A percentile compares a stretch with the other conserved stretches of the same genome.
Conservation (phyloP, 164 flowering plant genomes). For the Macadamia tetraphylla region DNA sequence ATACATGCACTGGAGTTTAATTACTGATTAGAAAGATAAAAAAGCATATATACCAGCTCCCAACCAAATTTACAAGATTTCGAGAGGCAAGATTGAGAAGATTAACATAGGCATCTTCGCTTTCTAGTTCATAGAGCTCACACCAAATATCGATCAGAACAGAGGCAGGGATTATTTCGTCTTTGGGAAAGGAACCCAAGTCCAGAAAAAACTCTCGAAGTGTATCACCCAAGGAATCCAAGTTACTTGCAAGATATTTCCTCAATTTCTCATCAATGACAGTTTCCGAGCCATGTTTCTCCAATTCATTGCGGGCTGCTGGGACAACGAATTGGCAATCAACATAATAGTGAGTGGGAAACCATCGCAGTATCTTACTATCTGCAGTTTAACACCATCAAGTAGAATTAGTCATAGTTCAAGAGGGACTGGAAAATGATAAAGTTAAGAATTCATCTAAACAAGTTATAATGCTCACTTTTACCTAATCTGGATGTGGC, state of each 20-base stretch:
- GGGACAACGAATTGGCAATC: slow-evolving; percentile 29
- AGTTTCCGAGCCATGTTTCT: neutral
- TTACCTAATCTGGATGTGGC: no score
- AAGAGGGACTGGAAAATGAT: no score
- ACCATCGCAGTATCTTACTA: slow-evolving; percentile 30
- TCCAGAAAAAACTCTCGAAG: slow-evolving; percentile 44
- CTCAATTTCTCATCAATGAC: slow-evolving; percentile 19
- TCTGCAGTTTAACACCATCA: slow-evolving; percentile 22
- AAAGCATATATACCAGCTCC: slow-evolving; percentile 10
- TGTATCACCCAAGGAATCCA: slow-evolving; percentile 21
- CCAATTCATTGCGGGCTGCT: slow-evolving; percentile 25
- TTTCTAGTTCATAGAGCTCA: slow-evolving; percentile 38
- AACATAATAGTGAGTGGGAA: slow-evolving; percentile 36
- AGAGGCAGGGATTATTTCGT: slow-evolving; percentile 52
- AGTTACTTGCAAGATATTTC: slow-evolving; percentile 23
- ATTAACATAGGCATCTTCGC: slow-evolving; percentile 55
- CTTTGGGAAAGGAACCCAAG: slow-evolving; percentile 63
- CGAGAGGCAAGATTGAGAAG: slow-evolving; percentile 56
- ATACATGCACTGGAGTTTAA: no score
- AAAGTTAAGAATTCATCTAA: neutral
- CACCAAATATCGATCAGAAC: slow-evolving; percentile 58
- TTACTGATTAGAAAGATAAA: no score
- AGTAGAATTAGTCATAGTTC: neutral
- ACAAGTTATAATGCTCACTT: neutral
- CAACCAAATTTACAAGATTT: slow-evolving; percentile 48